phyloP scores from a whole-genome alignment of 2,329 filamentous ascomycete species.

The Sarocladium brachiariae region DNA sequence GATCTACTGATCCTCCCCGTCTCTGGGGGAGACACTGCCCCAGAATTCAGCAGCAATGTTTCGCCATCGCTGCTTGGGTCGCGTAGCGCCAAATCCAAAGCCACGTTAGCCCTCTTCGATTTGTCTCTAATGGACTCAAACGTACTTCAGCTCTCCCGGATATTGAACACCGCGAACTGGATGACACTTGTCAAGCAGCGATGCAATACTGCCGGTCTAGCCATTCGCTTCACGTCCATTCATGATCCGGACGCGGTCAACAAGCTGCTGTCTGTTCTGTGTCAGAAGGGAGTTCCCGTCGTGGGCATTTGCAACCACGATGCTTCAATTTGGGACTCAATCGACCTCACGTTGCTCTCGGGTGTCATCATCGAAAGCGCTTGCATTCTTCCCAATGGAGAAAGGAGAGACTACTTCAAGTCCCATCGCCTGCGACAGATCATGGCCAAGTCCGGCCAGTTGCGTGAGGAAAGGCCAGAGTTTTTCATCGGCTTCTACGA shows the following conservation, averaged over 20 bases:
- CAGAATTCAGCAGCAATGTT: background rate
- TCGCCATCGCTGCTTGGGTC: conserved; percentile 2
- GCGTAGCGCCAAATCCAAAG: conserved; percentile 7
- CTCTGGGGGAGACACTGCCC: background rate
- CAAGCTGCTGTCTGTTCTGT: conserved; percentile 11
- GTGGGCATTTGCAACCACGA: conserved; percentile 19
- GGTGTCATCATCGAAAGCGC: conserved; percentile 36
- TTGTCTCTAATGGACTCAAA: conserved; percentile 12
- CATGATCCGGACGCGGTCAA: background rate
- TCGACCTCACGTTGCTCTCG: conserved; percentile 25
- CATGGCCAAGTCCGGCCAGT: conserved; percentile 21
- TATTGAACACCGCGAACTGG: conserved; percentile 11
- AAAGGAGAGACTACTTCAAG: conserved; percentile 36
- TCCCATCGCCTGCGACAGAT: conserved; percentile 26
- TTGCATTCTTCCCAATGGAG: conserved; percentile 31
- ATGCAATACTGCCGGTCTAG: conserved; percentile 14
- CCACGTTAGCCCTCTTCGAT: conserved; percentile 15
- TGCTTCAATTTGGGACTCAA: conserved; percentile 11
- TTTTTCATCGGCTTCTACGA: conserved; percentile 32
- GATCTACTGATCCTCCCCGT: conserved; percentile 15
- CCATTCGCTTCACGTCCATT: conserved; percentile 11
- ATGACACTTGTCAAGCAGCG: conserved; percentile 13
- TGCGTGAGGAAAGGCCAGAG: conserved; percentile 23
- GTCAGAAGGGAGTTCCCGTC: conserved; percentile 11
- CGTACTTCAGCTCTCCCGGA: background rate